Evolutionary conservation across 2,329 filamentous ascomycete genomes (phyloP).

Genomic region (Didymosphaeria variabile): DNA sequence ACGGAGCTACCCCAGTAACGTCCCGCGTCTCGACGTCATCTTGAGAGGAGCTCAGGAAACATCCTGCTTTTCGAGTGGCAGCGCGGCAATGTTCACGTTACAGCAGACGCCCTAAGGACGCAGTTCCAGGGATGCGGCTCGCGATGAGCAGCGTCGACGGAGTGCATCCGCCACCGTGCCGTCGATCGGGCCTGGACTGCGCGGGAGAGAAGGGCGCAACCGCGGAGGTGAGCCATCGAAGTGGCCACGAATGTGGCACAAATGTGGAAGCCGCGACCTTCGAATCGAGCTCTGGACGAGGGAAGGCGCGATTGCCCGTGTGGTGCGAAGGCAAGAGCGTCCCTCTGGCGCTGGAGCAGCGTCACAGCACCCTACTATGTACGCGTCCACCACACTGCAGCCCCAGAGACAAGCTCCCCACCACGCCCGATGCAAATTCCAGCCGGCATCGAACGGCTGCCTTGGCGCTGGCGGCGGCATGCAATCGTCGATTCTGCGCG

Average conservation of each 20-base stretch:
- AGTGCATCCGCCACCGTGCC: conserved; percentile 30
- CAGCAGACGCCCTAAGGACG: not conserved
- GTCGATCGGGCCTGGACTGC: conserved; percentile 42
- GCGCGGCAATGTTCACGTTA: conserved; percentile 14
- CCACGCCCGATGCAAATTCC: not conserved
- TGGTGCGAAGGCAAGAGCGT: not conserved
- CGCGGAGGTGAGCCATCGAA: too few relatives aligned
- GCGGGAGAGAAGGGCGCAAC: not conserved
- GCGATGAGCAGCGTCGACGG: conserved; percentile 31
- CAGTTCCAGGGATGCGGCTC: conserved; percentile 23
- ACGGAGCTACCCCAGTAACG: conserved; percentile 4
- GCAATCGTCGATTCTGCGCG: conserved; percentile 44
- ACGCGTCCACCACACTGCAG: not conserved
- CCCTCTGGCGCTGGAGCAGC: too few relatives aligned
- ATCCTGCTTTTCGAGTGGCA: conserved; percentile 8
- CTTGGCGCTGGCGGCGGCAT: conserved; percentile 30
- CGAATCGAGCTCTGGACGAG: not conserved
- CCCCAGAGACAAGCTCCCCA: too few relatives aligned
- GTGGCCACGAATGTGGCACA: too few relatives aligned
- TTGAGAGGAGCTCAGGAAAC: not conserved
- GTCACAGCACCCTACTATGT: not conserved
- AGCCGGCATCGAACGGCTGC: conserved; percentile 24
- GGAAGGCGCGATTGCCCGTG: not conserved
- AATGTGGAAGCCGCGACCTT: too few relatives aligned
- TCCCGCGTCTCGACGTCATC: conserved; percentile 5